Percentiles rank a stretch among this genome's conserved stretches.
These are phyloP conservation scores for Ophiostoma tasmaniense DNA, from an alignment of 2,329 filamentous ascomycete genomes.

Conservation along the genomic window DNA sequence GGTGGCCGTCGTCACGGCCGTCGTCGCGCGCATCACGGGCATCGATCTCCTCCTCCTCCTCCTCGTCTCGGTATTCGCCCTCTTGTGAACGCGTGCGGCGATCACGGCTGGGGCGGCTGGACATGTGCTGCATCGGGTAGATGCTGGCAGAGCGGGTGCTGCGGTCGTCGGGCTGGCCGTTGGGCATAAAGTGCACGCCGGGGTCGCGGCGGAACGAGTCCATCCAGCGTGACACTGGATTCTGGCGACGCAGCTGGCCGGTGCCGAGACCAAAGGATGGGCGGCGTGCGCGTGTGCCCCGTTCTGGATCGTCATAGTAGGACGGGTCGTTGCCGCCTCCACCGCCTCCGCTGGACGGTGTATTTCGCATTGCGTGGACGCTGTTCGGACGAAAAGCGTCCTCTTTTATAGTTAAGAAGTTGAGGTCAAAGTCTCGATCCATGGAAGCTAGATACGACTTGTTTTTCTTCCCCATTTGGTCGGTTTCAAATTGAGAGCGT, in stretches of 20 bases:
- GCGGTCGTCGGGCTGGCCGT: conserved; percentile 13
- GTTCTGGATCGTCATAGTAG: conserved; percentile 21
- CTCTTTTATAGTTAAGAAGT: conserved; percentile 22
- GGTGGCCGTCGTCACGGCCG: not conserved
- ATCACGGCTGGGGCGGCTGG: not conserved
- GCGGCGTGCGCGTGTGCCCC: conserved; percentile 11
- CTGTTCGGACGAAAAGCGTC: conserved; percentile 20
- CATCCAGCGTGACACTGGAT: conserved; percentile 34
- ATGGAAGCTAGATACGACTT: conserved; percentile 15
- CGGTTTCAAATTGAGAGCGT: not conserved
- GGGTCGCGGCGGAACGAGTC: conserved; percentile 59
- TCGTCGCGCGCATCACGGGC: conserved; percentile 1
- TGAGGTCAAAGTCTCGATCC: conserved; percentile 23
- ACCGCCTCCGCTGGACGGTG: conserved; percentile 3
- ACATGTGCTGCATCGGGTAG: conserved; percentile 15
- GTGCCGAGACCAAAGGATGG: conserved; percentile 19
- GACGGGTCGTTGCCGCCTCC: conserved; percentile 10
- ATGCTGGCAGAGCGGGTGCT: conserved; percentile 1
- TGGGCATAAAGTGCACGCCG: conserved; percentile 38
- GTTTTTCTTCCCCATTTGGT: conserved; percentile 13
- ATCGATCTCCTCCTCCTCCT: conserved; percentile 1
- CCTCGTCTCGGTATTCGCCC: not conserved
- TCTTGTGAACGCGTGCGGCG: not conserved
- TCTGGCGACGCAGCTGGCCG: conserved; percentile 9
- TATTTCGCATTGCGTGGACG: conserved; percentile 18